Percentiles rank a stretch among this genome's conserved stretches.
phyloP scores from a whole-genome alignment of 1,139 yeast genomes.

The Lodderomyces beijingensis region DNA sequence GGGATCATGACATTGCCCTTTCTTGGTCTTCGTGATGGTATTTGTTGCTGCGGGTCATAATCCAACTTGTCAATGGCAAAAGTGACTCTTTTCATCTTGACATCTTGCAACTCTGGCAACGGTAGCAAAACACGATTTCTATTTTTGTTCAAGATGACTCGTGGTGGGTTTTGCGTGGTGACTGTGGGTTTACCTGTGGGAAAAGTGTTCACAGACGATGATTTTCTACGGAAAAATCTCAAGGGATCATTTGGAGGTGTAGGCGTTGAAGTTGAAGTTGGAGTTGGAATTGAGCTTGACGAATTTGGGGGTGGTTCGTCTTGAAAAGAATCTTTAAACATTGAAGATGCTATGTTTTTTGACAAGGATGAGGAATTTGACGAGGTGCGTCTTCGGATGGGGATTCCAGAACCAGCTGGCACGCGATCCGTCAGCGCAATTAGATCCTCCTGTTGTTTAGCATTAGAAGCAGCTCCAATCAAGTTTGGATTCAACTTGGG shows the following conservation, averaged over 20 bases:
- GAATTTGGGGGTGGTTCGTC: conserved; percentile 7
- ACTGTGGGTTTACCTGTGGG: conserved; percentile 2
- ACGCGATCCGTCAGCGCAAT: conserved; percentile 18
- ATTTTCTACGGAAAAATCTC: conserved; percentile 13
- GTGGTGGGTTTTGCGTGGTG: conserved; percentile 8
- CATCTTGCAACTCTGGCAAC: conserved; percentile 31
- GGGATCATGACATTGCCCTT: conserved; percentile 78
- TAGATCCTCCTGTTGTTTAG: conserved; percentile 19
- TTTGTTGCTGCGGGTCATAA: conserved; percentile 91
- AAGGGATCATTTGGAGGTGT: conserved; percentile 5
- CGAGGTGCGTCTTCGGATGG: conserved; percentile 13
- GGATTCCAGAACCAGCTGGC: conserved; percentile 19
- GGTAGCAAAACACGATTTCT: conserved; percentile 32
- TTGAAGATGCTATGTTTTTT: neutral
- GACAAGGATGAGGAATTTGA: conserved; percentile 6
- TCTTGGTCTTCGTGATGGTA: conserved; percentile 82
- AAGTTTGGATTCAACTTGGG: conserved; percentile 17
- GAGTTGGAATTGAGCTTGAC: conserved; percentile 4
- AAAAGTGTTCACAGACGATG: conserved; percentile 8
- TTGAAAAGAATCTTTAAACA: conserved; percentile 12
- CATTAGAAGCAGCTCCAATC: conserved; percentile 15
- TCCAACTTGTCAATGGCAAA: conserved; percentile 69
- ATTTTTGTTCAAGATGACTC: conserved; percentile 47
- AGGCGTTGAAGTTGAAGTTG: conserved; percentile 5
- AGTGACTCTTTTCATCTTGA: conserved; percentile 59